Conservation (phyloP, 257 asterid species). For the Jacaranda copaia region DNA sequence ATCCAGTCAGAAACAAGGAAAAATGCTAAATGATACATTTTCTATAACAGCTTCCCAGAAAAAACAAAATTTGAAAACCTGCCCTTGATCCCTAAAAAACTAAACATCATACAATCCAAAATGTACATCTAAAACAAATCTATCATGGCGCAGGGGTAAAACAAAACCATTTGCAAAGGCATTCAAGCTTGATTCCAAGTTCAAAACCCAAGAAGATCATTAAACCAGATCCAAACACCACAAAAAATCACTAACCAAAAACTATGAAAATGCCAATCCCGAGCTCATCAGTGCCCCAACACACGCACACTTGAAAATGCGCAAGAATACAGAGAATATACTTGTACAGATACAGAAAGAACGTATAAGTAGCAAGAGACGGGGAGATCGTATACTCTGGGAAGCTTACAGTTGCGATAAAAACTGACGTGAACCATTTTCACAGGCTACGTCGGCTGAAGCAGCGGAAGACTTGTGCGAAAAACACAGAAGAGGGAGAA, state of each 20-base stretch:
- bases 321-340: background rate
- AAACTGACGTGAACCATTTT: conserved; percentile 53
- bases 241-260: background rate
- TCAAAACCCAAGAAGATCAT: background rate
- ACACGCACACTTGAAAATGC: background rate
- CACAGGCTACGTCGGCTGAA: conserved; percentile 34
- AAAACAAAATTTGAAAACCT: background rate
- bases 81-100: background rate
- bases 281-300: conserved; percentile 1
- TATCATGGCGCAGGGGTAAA: background rate
- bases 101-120: background rate
- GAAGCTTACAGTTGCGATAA: conserved; percentile 53
- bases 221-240: background rate
- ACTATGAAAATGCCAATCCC: background rate
- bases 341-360: background rate
- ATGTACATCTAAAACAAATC: background rate
- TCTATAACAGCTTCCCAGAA: too few relatives aligned
- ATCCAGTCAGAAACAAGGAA: background rate
- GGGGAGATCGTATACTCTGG: background rate
- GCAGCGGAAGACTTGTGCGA: conserved; percentile 2
- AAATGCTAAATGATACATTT: background rate
- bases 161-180: background rate
- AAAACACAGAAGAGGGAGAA: background rate
- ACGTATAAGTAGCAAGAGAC: background rate
- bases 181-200: background rate